These are phyloP conservation scores for Megacollybia marginata DNA, from an alignment of 768 basidiomycete genomes.

Conservation along the genomic window DNA sequence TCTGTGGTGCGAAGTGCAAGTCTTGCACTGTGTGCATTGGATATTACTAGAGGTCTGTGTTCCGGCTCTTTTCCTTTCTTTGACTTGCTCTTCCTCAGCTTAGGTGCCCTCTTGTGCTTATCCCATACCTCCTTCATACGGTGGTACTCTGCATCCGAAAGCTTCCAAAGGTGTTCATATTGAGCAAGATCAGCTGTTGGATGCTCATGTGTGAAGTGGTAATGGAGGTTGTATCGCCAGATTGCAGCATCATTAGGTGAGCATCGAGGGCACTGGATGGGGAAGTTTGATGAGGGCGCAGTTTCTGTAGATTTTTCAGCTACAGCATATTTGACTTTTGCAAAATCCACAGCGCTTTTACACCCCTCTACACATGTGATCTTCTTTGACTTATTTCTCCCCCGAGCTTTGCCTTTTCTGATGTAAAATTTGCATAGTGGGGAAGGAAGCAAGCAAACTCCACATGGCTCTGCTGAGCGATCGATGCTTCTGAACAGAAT, in stretches of 20 bases:
- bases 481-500: not conserved
- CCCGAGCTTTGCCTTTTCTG: not conserved
- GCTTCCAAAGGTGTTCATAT: not conserved
- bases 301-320: not conserved
- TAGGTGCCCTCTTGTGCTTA: not conserved
- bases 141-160: not conserved
- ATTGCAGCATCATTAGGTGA: not conserved
- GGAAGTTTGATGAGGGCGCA: not conserved
- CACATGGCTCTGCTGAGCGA: not conserved
- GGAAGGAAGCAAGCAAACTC: not conserved
- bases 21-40: not conserved
- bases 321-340: not conserved
- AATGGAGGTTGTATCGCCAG: not conserved
- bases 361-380: not conserved
- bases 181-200: not conserved
- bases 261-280: not conserved
- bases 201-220: not conserved
- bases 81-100: not conserved
- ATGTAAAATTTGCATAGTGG: not conserved
- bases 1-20: not conserved
- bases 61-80: not conserved
- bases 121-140: not conserved
- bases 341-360: not conserved
- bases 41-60: not conserved
- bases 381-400: not conserved